Percentiles rank a stretch among this genome's conserved stretches.
These are phyloP conservation scores for Saturnispora besseyi DNA, from an alignment of 805 yeast genomes.

Conservation along the genomic window DNA sequence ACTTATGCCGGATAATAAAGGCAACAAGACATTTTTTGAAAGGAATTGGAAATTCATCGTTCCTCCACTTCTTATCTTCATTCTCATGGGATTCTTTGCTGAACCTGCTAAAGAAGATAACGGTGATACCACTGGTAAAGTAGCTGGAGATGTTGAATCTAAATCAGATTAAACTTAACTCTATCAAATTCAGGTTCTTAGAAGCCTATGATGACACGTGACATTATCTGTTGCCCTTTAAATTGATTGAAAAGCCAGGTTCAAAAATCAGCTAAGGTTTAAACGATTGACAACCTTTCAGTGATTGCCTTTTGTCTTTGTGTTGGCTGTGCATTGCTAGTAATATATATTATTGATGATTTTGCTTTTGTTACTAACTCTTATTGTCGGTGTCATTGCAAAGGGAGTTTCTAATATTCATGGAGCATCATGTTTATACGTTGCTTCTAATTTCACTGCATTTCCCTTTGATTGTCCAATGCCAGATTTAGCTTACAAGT, in stretches of 20 bases:
- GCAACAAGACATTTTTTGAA: slow-evolving; percentile 41
- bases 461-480: slow-evolving; percentile 28
- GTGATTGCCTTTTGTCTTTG: too few species aligned
- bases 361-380: background rate
- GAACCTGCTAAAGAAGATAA: background rate
- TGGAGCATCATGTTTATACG: slow-evolving; percentile 31
- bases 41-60: slow-evolving; percentile 56
- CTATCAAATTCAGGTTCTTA: too few species aligned
- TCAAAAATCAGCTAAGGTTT: too few species aligned
- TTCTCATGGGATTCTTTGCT: background rate
- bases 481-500: slow-evolving; percentile 28
- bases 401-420: slow-evolving; percentile 27
- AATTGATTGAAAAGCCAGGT: background rate
- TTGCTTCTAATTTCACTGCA: slow-evolving; percentile 27
- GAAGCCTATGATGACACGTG: too few species aligned
- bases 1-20: background rate
- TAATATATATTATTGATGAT: background rate
- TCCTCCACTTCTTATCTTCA: slow-evolving; percentile 30
- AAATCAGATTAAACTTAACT: too few species aligned
- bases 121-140: background rate
- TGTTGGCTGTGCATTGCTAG: background rate
- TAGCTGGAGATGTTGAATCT: background rate
- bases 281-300: too few species aligned
- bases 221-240: background rate
- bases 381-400: slow-evolving; percentile 6